A percentile compares a stretch with the other conserved stretches of the same genome.
These are phyloP conservation scores for Phytophthora europaea DNA, from an alignment of 352 stramenopile species.

Conservation along the genomic window DNA sequence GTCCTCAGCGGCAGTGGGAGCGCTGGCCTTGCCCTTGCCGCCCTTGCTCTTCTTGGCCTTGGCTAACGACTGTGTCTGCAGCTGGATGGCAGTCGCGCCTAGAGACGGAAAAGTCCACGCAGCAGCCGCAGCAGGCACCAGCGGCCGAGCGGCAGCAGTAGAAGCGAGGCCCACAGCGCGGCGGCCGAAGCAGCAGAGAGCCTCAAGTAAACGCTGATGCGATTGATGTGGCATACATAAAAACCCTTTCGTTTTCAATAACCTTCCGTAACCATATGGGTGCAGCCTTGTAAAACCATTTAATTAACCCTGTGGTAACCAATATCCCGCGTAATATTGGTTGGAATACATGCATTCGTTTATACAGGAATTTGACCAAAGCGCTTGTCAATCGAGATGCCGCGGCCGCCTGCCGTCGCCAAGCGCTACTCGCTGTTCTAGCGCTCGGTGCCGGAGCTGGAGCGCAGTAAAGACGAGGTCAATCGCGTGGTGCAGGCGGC, in stretches of 20 bases:
- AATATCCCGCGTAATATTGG: not conserved
- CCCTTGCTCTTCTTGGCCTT: constrained; percentile 78
- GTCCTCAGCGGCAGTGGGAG: constrained; percentile 4
- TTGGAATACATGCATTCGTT: not conserved
- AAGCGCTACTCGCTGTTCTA: constrained; percentile 88
- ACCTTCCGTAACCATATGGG: not conserved
- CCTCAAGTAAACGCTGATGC: constrained; percentile 8
- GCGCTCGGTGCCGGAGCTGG: constrained; percentile 71
- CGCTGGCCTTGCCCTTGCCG: constrained; percentile 39
- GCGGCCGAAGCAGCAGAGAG: constrained; percentile 35
- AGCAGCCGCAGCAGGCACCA: constrained; percentile 13
- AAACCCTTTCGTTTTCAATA: not conserved
- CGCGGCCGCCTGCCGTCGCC: constrained; percentile 9
- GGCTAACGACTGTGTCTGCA: constrained; percentile 63
- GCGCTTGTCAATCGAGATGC: constrained; percentile 15
- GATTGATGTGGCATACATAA: constrained; percentile 3
- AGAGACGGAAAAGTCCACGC: constrained; percentile 16
- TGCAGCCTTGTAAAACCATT: not conserved
- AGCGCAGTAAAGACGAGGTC: constrained; percentile 75
- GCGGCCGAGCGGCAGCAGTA: constrained; percentile 17
- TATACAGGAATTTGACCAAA: not conserved
- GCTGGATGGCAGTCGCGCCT: constrained; percentile 15
- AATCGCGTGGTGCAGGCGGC: constrained; percentile 55
- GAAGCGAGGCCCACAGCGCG: constrained; percentile 34
- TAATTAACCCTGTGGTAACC: not conserved